These are phyloP conservation scores for Irpex rosettiformis DNA, from an alignment of 1,284 basidiomycete species.

Conservation along the genomic window DNA sequence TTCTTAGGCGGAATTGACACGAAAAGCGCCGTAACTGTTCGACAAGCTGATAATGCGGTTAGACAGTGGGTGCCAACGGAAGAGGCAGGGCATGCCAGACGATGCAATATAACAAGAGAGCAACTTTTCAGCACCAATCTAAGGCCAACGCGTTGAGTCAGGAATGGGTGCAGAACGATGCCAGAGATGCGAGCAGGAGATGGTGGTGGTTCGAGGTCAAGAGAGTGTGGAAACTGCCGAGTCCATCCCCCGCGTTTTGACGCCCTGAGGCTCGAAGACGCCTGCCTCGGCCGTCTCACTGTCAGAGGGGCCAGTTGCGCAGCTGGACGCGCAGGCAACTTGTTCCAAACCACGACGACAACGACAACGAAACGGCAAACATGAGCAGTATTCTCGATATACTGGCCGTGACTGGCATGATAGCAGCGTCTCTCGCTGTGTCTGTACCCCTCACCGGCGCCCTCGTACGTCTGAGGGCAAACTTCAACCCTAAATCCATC, in stretches of 20 bases:
- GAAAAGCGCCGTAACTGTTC: background rate
- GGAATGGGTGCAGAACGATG: background rate
- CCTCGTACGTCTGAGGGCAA: slow-evolving; percentile 71
- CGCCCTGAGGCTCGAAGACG: background rate
- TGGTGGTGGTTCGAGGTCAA: slow-evolving; percentile 39
- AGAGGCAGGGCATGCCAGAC: no score
- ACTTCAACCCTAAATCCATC: slow-evolving; percentile 80
- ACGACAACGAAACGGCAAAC: slow-evolving; percentile 19
- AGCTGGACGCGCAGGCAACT: background rate
- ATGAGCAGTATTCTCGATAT: slow-evolving; percentile 26
- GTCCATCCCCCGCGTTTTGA: background rate
- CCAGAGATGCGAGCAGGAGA: no score
- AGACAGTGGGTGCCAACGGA: no score
- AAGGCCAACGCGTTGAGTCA: background rate
- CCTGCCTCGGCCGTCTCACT: background rate
- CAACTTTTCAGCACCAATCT: no score
- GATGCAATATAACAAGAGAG: no score
- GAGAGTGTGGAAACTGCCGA: slow-evolving; percentile 20
- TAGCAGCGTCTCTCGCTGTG: slow-evolving; percentile 42
- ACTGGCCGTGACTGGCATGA: slow-evolving; percentile 44
- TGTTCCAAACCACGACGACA: slow-evolving; percentile 29
- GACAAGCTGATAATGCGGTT: background rate
- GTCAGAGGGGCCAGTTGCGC: slow-evolving; percentile 1
- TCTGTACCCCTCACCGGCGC: slow-evolving; percentile 64
- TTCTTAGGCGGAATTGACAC: background rate